phyloP scores from a whole-genome alignment of 805 yeast genomes.

The Saturnispora sekii region DNA sequence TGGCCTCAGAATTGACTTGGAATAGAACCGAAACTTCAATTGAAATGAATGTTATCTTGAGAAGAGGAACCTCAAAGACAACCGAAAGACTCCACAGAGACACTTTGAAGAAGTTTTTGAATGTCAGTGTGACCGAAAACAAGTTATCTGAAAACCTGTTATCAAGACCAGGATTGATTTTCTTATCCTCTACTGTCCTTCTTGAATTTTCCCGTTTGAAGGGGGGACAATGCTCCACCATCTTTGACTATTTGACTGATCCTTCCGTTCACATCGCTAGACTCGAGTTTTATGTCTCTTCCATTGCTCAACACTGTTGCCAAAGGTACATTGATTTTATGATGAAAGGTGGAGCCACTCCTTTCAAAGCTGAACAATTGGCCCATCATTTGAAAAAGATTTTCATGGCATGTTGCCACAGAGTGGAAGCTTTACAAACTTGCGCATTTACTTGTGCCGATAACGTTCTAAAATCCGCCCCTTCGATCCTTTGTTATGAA shows the following conservation, averaged over 20 bases:
- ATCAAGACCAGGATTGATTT: slow-evolving; percentile 75
- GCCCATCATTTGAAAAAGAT: slow-evolving; percentile 64
- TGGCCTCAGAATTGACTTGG: slow-evolving; percentile 73
- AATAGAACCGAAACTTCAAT: slow-evolving; percentile 84
- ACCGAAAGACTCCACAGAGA: slow-evolving; percentile 69
- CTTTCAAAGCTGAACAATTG: slow-evolving; percentile 46
- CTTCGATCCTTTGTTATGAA: slow-evolving; percentile 71
- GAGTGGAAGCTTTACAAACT: slow-evolving; percentile 63
- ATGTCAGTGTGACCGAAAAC: slow-evolving; percentile 40
- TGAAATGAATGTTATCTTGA: slow-evolving; percentile 81
- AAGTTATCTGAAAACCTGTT: slow-evolving; percentile 31
- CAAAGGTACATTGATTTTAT: slow-evolving; percentile 45
- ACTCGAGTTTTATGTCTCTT: slow-evolving; percentile 57
- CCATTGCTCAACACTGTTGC: slow-evolving; percentile 50
- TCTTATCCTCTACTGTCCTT: slow-evolving; percentile 70
- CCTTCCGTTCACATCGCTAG: slow-evolving; percentile 65
- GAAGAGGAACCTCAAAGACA: slow-evolving; percentile 80
- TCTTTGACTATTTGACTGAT: slow-evolving; percentile 73
- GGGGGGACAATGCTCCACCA: slow-evolving; percentile 73
- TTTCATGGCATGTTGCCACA: slow-evolving; percentile 65
- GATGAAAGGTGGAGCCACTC: slow-evolving; percentile 42
- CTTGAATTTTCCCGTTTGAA: slow-evolving; percentile 72
- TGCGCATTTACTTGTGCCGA: slow-evolving; percentile 76
- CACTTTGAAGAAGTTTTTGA: slow-evolving; percentile 39
- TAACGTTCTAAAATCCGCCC: slow-evolving; percentile 51